phyloP scores from a whole-genome alignment of 495 filamentous ascomycete genomes.

The Margaritispora aquatica region DNA sequence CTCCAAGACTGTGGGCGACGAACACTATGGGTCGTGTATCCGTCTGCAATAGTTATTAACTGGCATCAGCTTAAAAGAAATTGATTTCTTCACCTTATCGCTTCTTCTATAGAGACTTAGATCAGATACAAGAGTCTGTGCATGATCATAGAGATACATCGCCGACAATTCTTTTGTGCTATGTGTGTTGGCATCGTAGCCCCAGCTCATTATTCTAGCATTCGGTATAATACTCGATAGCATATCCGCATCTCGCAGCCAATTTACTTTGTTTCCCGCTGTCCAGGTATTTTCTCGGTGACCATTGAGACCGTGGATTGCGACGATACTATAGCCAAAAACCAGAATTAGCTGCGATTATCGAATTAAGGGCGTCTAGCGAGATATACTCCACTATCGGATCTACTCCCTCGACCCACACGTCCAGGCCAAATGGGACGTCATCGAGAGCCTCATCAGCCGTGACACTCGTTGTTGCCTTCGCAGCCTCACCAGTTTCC shows the following conservation, averaged over 20 bases:
- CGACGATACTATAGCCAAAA: constrained; percentile 30
- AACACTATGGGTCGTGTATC: constrained; percentile 57
- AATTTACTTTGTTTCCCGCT: constrained; percentile 31
- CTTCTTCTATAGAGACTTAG: constrained; percentile 12
- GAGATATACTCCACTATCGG: constrained; percentile 19
- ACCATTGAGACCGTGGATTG: constrained; percentile 38
- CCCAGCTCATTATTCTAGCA: constrained; percentile 43
- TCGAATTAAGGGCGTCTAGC: constrained; percentile 3
- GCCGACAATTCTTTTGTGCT: constrained; percentile 19
- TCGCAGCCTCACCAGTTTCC: not conserved
- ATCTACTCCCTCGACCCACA: constrained; percentile 17
- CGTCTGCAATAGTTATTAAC: constrained; percentile 6
- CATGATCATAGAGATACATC: constrained; percentile 23
- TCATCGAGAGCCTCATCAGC: constrained; percentile 7
- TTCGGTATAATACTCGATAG: constrained; percentile 37
- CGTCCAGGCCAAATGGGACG: constrained; percentile 11
- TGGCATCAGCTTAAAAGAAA: not conserved
- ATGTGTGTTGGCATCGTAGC: constrained; percentile 34
- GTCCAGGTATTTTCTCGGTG: constrained; percentile 33
- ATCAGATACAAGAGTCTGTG: constrained; percentile 16
- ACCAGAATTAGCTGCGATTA: constrained; percentile 12
- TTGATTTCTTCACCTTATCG: constrained; percentile 9
- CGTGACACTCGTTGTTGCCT: not conserved
- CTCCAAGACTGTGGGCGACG: constrained; percentile 63
- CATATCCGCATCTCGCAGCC: constrained; percentile 38